Percentiles rank a stretch among this genome's conserved stretches.
Evolutionary conservation across 352 stramenopile genomes (phyloP).

Genomic region (Globisporangium nagaii): DNA sequence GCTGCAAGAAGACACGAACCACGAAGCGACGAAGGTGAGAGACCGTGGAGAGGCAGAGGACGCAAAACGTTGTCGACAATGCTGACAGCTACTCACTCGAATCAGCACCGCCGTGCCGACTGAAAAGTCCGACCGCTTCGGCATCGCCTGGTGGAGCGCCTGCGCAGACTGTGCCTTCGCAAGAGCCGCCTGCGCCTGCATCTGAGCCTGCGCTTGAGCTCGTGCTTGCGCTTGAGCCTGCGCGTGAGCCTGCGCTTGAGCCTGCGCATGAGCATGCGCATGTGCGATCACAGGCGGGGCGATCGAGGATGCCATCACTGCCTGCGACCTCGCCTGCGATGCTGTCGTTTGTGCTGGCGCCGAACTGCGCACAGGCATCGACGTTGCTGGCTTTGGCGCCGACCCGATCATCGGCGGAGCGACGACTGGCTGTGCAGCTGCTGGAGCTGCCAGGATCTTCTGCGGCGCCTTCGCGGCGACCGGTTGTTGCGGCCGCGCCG

Average conservation of each 20-base stretch:
- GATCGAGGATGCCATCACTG: slow-evolving; percentile 1
- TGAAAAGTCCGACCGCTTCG: slow-evolving; percentile 56
- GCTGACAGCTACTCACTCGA: slow-evolving; percentile 51
- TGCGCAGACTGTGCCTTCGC: slow-evolving; percentile 1
- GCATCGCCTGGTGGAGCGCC: slow-evolving; percentile 9
- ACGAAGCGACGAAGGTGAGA: background rate
- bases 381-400: slow-evolving; percentile 11
- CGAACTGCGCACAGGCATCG: background rate
- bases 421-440: slow-evolving; percentile 8
- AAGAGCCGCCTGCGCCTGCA: slow-evolving; percentile 6
- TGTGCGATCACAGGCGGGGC: slow-evolving; percentile 9
- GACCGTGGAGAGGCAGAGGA: background rate
- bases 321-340: slow-evolving; percentile 2
- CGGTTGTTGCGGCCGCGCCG: slow-evolving; percentile 1
- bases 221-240: slow-evolving; percentile 4
- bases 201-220: slow-evolving; percentile 1
- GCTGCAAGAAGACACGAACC: slow-evolving; percentile 24
- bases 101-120: slow-evolving; percentile 67
- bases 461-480: slow-evolving; percentile 23
- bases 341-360: background rate
- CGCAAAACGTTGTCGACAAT: too few species aligned
- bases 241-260: background rate
- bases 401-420: slow-evolving; percentile 9
- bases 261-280: background rate
- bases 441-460: slow-evolving; percentile 14